Evolutionary conservation across 2,329 filamentous ascomycete genomes (phyloP), one percentile per base, ranked within the genome.

Genomic region (Didymella arachidicola): DNA sequence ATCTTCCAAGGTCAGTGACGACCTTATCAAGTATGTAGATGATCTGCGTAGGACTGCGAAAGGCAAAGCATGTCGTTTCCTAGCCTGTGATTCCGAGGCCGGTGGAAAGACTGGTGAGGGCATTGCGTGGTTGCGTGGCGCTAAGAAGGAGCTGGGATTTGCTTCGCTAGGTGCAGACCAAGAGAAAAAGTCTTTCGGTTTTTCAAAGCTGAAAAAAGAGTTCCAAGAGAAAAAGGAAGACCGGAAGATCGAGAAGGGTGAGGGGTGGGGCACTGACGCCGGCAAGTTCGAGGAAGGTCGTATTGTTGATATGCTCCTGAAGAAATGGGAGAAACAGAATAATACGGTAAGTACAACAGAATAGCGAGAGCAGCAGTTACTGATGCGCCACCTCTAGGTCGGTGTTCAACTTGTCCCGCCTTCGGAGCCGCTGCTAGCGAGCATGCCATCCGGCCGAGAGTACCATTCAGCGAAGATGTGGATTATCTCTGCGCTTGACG

Each of bases 311-410:
- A 92, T 95, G 87, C 80, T 99, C 32, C 86, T 96, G 68, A 84
- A 83, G 36, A 97, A 97, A 75, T 97, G 95, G 94, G 87, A 86
- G 61, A 95, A 93, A 79, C 87, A 93, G 78, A 99, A 99, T 72
- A 92, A 97, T 76, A 96, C 91, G 18, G 91, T 96, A 79, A 79
- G 86, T 2, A 54, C 11, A 29, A 12, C 18, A 18, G 16, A 22
- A 29, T n/a, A 7, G 7, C 18, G 12, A 12, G 36, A 12, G 27
- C 18, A 11, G 4, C 19, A 10, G 12, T 22, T 22, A 22, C 56
- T 48, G 18, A 54, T 32, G 63, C 43, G 60, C 48, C 39, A 26
- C 22, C 7, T 41, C 18, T 10, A 94, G 87, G 89, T 97, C 69
- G 92, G 93, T 60, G 89, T 92, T 0, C 92, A 97, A 73, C 55